Base-by-base conservation (phyloP, 768 basidiomycete species). In the Mycena venus region DNA sequence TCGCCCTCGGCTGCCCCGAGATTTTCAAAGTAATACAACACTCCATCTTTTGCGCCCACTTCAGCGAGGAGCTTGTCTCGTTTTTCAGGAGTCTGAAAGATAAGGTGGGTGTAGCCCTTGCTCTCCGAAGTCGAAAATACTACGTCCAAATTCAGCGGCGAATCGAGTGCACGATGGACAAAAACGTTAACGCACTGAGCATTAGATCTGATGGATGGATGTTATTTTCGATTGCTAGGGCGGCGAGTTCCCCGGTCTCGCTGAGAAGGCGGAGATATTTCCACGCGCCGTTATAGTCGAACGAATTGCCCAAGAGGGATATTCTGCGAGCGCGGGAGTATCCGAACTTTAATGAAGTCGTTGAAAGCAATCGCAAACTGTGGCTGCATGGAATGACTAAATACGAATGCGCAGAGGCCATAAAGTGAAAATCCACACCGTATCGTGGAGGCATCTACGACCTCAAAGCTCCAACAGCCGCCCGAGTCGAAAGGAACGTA, bases 1-100 rank as follows among this genome's bases (percentile, higher is more conserved):
- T 68, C 67, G 4, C 67, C 58, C 23, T 68, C 56, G 42, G 17
- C 58, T 31, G 56, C 56, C 6, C 29, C 42, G 12, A 68, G 56
- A 25, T 68, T 68, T 49, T 68, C 67, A 34, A 68, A 68, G 42
- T 44, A 68, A 44, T 59, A 36, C 40, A 68, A n/a, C 14, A 25
- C 25, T 25, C 56, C 56, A 32, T 55, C 38, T 29, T 42, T 36
- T n/a, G 66, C 66, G 0, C 66, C 66, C 3, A 32, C 40, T 31
- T 68, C 10, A 17, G 17, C 25, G 10, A 58, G 55, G 7, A 68
- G 42, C 11, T 27, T 19, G 7, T 64, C 44, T 2, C 63, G 44
- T 12, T n/a, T 27, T 25, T 32, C 63, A 21, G 32, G 21, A 23
- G 21, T 59, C 10, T 59, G 32, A 19, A 68, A 12, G 8, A 60